Conservation (phyloP, 345 rosid genomes). For the Brassica juncea region DNA sequence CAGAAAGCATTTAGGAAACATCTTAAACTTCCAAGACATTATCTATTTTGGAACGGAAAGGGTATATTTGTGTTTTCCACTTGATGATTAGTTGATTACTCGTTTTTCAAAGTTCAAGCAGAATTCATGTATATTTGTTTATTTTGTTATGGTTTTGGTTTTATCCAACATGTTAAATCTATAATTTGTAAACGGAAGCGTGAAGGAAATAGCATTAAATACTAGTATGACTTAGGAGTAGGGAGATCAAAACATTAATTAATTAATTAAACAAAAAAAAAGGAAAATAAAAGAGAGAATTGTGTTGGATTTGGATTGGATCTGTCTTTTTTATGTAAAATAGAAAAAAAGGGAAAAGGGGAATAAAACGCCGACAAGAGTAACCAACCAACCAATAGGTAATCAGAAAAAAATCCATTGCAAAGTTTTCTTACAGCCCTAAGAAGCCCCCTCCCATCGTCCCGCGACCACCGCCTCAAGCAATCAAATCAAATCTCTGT, state of each 20-base stretch:
- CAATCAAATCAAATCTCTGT: neutral
- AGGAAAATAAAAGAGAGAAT: neutral
- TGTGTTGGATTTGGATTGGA: slow-evolving; percentile 7
- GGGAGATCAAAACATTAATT: neutral
- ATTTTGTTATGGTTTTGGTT: no score
- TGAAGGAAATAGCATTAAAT: no score
- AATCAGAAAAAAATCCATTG: neutral
- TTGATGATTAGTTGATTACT: no score
- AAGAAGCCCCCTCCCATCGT: slow-evolving; percentile 5
- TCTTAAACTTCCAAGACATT: no score
- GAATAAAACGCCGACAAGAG: slow-evolving; percentile 34
- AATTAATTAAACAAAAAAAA: neutral
- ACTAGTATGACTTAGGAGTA: no score
- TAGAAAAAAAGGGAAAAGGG: neutral
- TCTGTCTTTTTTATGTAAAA: neutral
- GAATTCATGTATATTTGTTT: no score
- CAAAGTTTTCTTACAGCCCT: slow-evolving; percentile 25
- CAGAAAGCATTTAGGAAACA: no score
- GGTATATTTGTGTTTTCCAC: no score
- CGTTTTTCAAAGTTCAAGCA: no score
- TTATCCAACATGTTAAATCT: no score
- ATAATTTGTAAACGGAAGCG: no score
- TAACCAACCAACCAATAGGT: slow-evolving; percentile 14
- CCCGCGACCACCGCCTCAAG: slow-evolving; percentile 35
- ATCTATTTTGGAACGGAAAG: no score